phyloP scores from a whole-genome alignment of 495 filamentous ascomycete species.

The Hypoxylon intermedium region DNA sequence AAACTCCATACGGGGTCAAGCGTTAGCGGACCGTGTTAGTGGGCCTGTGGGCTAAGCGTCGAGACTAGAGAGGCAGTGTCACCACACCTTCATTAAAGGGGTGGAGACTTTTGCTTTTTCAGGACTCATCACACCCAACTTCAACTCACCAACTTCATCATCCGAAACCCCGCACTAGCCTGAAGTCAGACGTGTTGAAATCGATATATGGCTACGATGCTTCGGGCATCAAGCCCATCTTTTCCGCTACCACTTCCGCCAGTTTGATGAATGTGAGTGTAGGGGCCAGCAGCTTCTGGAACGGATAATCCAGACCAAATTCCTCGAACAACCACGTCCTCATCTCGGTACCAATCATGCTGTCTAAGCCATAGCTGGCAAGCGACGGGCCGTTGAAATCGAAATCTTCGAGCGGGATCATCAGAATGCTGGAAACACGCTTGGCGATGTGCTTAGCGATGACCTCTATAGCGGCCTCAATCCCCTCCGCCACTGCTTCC shows the following conservation, averaged over 20 bases:
- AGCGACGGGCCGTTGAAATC: conserved; percentile 38
- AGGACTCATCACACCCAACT: no score
- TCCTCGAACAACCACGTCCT: conserved; percentile 53
- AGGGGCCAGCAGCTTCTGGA: conserved; percentile 40
- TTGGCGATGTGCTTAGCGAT: conserved; percentile 31
- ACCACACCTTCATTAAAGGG: no score
- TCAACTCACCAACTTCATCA: no score
- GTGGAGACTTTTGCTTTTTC: no score
- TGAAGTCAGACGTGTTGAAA: no score
- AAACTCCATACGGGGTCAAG: no score
- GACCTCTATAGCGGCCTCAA: conserved; percentile 3
- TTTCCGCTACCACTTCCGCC: not conserved
- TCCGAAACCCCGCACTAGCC: no score
- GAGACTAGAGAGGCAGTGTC: no score
- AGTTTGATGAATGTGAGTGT: conserved; percentile 3
- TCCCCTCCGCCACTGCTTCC: not conserved
- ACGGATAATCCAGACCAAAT: conserved; percentile 47
- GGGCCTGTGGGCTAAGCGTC: no score
- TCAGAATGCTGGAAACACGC: conserved; percentile 41
- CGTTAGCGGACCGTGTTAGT: no score
- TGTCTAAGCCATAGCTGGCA: conserved; percentile 51
- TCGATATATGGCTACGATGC: conserved; percentile 9
- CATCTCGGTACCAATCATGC: conserved; percentile 54
- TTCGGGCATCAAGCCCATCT: not conserved
- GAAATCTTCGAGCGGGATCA: conserved; percentile 31